A percentile compares a stretch with the other conserved stretches of the same genome.
These are phyloP conservation scores for Jackrogersella multiformis DNA, from an alignment of 495 filamentous ascomycete species.

Conservation along the genomic window DNA sequence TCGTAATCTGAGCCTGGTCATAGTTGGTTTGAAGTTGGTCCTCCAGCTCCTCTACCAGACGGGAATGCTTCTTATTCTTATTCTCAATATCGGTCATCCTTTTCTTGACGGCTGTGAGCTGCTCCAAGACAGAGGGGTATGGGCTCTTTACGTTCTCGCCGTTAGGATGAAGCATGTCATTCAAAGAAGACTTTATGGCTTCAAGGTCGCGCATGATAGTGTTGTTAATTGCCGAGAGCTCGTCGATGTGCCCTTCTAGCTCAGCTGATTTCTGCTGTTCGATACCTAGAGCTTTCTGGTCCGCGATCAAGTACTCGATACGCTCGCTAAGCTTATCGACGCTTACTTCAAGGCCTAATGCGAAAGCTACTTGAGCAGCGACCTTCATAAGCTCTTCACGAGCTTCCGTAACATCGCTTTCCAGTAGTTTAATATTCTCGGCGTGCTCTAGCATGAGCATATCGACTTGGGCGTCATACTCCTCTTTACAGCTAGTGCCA, in stretches of 20 bases:
- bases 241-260: conserved; percentile 58
- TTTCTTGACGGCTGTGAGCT: conserved; percentile 76
- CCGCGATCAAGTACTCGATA: conserved; percentile 60
- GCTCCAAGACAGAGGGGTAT: conserved; percentile 68
- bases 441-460: conserved; percentile 65
- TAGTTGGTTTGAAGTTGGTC: conserved; percentile 95
- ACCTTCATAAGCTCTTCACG: conserved; percentile 74
- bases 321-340: conserved; percentile 64
- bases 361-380: conserved; percentile 63
- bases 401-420: conserved; percentile 74
- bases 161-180: conserved; percentile 55
- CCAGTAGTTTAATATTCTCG: conserved; percentile 66
- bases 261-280: conserved; percentile 66
- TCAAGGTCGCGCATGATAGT: conserved; percentile 65
- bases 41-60: conserved; percentile 93
- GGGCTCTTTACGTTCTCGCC: conserved; percentile 57
- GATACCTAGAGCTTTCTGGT: conserved; percentile 57
- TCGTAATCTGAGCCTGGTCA: conserved; percentile 87
- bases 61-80: conserved; percentile 82
- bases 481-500: conserved; percentile 49
- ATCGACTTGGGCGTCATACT: conserved; percentile 55
- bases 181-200: conserved; percentile 56
- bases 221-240: conserved; percentile 63
- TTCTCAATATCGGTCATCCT: conserved; percentile 71
- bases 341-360: conserved; percentile 62